Evolutionary conservation across 306 rosid genomes (phyloP), one percentile per base, ranked within the genome.

Genomic region (Bauhinia variegata): DNA sequence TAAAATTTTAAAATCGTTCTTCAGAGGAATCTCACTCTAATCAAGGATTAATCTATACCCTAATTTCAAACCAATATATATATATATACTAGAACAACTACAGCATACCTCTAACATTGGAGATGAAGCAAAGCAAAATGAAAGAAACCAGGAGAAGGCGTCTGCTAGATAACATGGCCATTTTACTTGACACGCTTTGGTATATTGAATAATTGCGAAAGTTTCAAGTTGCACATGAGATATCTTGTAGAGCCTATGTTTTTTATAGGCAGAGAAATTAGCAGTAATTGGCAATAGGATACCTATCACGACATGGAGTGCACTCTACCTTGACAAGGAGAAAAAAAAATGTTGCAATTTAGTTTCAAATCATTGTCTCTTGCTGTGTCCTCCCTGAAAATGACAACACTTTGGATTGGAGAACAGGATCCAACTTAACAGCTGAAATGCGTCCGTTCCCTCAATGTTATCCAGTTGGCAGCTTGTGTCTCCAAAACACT

Each of bases 301-400:
- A n/a, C n/a, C n/a, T n/a, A 61, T 28, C n/a, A 10, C 42, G 66
- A 28, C 31, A 17, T 52, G 8, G 14, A 55, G 62, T 66, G 50
- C 55, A 58, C 5, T 5, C 17, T 13, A 50, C 36, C 23, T 64
- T 8, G 83, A 78, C 78, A 74, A 18, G n/a, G n/a, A n/a, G 55
- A 64, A 52, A 41, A 77, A 15, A 49, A 65, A 32, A 77, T 59
- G 42, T 60, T 61, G 47, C 43, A 58, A 82, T 50, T 53, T 56
- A 17, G 67, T 75, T 78, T 75, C 70, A 54, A 74, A 82, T 82
- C 86, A 71, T 4, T 78, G 86, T 74, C 83, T 78, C 83, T 69
- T 70, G 53, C 73, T 67, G 1, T 82, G 75, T 82, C 66, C 32
- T 61, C 70, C 76, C 15, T 61, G 83, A 82, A 74, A 82, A 73